Evolutionary conservation across 352 stramenopile species (phyloP), one percentile per base, ranked within the genome.

Genomic region (Phytophthora idaei): DNA sequence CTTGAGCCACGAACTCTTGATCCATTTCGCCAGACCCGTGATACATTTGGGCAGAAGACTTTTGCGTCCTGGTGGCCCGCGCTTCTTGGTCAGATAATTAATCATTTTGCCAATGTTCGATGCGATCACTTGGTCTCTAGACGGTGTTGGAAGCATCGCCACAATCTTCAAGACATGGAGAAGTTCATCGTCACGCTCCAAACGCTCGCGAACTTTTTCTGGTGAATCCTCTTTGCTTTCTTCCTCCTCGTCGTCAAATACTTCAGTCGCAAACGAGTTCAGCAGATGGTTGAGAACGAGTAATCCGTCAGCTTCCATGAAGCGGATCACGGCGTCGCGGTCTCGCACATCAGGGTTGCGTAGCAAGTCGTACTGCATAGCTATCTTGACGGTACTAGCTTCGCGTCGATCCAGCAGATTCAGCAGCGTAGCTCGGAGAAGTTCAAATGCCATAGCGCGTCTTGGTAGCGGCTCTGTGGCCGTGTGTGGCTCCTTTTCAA

Each of bases 81-180:
- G 64, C 5, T 60, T 62, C 57, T 87, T 91, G 41, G 69, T 64
- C 5, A 94, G 46, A 28, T 73, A 73, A 4, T 77, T 78, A 31
- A 94, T 84, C 2, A 82, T 89, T 46, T 81, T 83, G 10, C 83
- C 86, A 61, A 94, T 88, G 14, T 67, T 76, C 3, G 82, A 81
- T 28, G 85, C 67, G 39, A 87, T 75, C 44, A 92, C 77, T 57
- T 90, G 74, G 15, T 76, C 54, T 54, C 78, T 60, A 8, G 67
- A 72, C 6, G 86, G 86, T 17, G 74, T 79, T 37, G 86, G 84
- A n/a, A 94, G 58, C 83, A 94, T 92, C 9, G 83, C 83, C 9
- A 92, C 56, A 17, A 94, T 66, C 66, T 92, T 78, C 3, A 80
- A 37, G 17, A 82, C 49, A 12, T 76, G 41, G 10, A 77, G 47